phyloP scores from a whole-genome alignment of 495 filamentous ascomycete genomes.

The Neurospora sp. region DNA sequence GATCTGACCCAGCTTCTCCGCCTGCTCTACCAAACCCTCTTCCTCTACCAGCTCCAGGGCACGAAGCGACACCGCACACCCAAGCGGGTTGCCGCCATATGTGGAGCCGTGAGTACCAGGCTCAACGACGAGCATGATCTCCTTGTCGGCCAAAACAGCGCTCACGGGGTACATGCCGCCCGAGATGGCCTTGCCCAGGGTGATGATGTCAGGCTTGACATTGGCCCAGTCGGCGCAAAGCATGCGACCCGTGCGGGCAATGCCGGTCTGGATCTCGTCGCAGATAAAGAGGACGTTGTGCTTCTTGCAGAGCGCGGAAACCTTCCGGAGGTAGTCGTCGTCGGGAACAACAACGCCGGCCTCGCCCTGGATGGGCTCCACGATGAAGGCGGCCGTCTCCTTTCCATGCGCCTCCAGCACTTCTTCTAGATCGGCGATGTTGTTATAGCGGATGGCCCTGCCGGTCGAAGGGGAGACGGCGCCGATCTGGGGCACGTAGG shows the following conservation, averaged over 20 bases:
- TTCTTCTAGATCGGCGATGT: slow-evolving; percentile 67
- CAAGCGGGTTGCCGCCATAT: slow-evolving; percentile 96
- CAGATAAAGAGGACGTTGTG: slow-evolving; percentile 92
- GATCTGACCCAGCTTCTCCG: slow-evolving; percentile 68
- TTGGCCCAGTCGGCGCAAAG: slow-evolving; percentile 90
- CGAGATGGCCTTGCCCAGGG: slow-evolving; percentile 94
- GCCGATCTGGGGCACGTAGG: slow-evolving; percentile 83
- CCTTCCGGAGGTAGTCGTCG: slow-evolving; percentile 74
- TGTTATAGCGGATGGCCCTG: slow-evolving; percentile 74
- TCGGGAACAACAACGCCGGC: slow-evolving; percentile 94
- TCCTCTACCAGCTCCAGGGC: slow-evolving; percentile 92
- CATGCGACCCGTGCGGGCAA: slow-evolving; percentile 87
- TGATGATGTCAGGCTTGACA: slow-evolving; percentile 89
- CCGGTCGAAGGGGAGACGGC: slow-evolving; percentile 67
- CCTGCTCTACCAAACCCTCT: slow-evolving; percentile 74
- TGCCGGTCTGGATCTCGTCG: slow-evolving; percentile 97
- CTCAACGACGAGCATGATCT: slow-evolving; percentile 96
- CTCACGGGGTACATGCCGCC: slow-evolving; percentile 99
- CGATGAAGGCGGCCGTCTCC: slow-evolving; percentile 85
- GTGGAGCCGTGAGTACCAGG: slow-evolving; percentile 94
- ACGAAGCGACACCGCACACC: slow-evolving; percentile 89
- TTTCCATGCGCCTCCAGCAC: slow-evolving; percentile 70
- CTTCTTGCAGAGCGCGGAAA: slow-evolving; percentile 80
- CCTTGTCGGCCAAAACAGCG: slow-evolving; percentile 77
- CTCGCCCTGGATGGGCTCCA: slow-evolving; percentile 97